Conservation (phyloP, 1,139 yeast genomes). For the Suhomyces kunorum region DNA sequence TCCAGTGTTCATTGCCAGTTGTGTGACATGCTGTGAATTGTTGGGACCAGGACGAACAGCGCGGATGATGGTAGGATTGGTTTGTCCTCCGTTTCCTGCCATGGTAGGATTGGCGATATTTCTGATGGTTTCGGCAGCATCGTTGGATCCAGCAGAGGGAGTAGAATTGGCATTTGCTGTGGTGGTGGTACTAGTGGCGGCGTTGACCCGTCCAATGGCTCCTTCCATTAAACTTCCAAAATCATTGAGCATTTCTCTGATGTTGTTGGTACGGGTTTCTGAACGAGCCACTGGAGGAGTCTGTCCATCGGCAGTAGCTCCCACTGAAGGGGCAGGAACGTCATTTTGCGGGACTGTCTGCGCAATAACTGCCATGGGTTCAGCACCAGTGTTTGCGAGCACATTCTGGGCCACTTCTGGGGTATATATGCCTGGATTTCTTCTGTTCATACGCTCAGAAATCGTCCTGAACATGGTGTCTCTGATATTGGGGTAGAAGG, state of each 20-base stretch:
- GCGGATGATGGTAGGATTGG: neutral
- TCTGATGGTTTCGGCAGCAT: neutral
- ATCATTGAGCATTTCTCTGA: conserved; percentile 26
- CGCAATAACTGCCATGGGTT: conserved; percentile 6
- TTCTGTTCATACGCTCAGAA: conserved; percentile 36
- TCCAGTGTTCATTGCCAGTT: neutral
- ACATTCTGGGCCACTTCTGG: conserved; percentile 45
- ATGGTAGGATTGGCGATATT: neutral
- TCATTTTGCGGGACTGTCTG: neutral
- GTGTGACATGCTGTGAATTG: neutral
- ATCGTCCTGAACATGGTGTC: conserved; percentile 31
- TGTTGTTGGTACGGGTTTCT: conserved; percentile 7
- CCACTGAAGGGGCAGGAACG: neutral
- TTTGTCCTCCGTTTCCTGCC: neutral
- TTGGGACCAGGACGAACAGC: neutral
- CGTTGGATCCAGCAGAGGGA: neutral
- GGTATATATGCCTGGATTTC: conserved; percentile 40
- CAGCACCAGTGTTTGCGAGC: conserved; percentile 8
- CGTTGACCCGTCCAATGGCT: conserved; percentile 1
- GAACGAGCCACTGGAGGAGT: neutral
- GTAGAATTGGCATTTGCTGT: conserved; percentile 3
- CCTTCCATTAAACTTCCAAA: conserved; percentile 27
- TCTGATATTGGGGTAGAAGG: conserved; percentile 30
- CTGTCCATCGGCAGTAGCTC: neutral
- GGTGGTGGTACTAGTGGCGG: conserved; percentile 7